These are phyloP conservation scores for Blastocladiella emersonii DNA, from an alignment of 371 early-diverging fungal species.

Conservation along the genomic window DNA sequence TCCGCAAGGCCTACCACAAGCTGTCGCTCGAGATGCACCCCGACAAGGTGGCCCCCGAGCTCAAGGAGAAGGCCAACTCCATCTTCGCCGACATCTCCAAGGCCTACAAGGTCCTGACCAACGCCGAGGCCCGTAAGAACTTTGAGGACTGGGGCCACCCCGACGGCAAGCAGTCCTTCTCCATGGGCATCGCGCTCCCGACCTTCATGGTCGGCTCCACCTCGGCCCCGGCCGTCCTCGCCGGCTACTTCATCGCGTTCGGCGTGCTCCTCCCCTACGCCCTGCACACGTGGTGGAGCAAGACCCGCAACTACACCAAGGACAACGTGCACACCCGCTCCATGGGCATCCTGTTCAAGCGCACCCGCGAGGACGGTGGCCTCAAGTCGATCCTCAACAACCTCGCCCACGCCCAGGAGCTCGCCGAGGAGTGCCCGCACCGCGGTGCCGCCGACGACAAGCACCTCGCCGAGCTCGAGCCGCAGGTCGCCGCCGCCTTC, in stretches of 20 bases:
- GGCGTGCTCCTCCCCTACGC: conserved; percentile 75
- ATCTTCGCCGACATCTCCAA: conserved; percentile 67
- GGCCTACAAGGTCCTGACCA: conserved; percentile 84
- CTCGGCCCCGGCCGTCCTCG: conserved; percentile 62
- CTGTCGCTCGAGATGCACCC: conserved; percentile 71
- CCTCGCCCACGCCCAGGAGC: conserved; percentile 34
- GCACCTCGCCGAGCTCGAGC: conserved; percentile 21
- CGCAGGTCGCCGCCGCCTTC: conserved; percentile 33
- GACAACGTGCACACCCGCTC: conserved; percentile 73
- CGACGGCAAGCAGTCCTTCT: conserved; percentile 81
- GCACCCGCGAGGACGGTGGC: conserved; percentile 59
- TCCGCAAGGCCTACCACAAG: conserved; percentile 59
- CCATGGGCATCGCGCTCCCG: conserved; percentile 90
- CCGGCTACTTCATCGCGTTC: conserved; percentile 70
- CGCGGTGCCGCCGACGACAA: background rate
- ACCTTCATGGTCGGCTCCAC: conserved; percentile 69
- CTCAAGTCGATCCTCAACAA: conserved; percentile 42
- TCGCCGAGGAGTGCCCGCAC: background rate
- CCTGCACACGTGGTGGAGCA: conserved; percentile 89
- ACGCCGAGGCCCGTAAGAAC: conserved; percentile 73
- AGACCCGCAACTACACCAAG: conserved; percentile 69
- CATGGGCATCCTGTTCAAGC: conserved; percentile 80
- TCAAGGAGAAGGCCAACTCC: conserved; percentile 41
- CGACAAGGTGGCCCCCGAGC: conserved; percentile 57
- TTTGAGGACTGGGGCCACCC: conserved; percentile 93